Percentiles rank a stretch among this genome's conserved stretches.
phyloP scores from a whole-genome alignment of 2,329 filamentous ascomycete genomes.

The Hymenoscyphus linearis region DNA sequence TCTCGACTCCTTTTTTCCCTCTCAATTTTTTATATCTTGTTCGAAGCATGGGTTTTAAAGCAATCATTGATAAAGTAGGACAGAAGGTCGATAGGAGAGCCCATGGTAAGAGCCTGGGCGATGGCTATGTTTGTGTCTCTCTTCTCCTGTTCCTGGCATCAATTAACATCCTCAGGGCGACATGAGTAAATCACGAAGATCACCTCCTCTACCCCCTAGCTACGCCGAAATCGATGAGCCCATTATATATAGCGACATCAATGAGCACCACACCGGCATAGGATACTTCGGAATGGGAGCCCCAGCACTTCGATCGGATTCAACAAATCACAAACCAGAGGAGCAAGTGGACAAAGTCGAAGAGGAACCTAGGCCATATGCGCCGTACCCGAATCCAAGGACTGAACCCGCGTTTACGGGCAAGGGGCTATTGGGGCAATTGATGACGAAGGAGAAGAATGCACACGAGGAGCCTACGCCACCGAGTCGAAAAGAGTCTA shows the following conservation, averaged over 20 bases:
- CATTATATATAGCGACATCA: neutral
- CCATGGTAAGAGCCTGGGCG: neutral
- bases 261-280: neutral
- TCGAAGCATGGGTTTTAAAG: conserved; percentile 1
- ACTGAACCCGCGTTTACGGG: neutral
- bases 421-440: neutral
- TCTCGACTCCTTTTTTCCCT: neutral
- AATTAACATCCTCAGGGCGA: neutral
- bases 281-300: conserved; percentile 1
- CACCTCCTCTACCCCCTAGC: neutral
- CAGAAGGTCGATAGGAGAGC: conserved; percentile 1
- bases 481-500: neutral
- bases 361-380: neutral
- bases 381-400: neutral
- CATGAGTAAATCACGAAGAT: neutral
- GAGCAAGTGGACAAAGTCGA: neutral
- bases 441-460: conserved; percentile 1
- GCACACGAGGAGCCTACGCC: neutral
- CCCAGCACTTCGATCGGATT: neutral
- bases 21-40: neutral
- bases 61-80: conserved; percentile 4
- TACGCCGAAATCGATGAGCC: neutral
- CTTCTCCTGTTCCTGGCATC: neutral
- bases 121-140: neutral
- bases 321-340: neutral